Base-by-base conservation (phyloP, 768 basidiomycete genomes). In the Termitomyces sp. region DNA sequence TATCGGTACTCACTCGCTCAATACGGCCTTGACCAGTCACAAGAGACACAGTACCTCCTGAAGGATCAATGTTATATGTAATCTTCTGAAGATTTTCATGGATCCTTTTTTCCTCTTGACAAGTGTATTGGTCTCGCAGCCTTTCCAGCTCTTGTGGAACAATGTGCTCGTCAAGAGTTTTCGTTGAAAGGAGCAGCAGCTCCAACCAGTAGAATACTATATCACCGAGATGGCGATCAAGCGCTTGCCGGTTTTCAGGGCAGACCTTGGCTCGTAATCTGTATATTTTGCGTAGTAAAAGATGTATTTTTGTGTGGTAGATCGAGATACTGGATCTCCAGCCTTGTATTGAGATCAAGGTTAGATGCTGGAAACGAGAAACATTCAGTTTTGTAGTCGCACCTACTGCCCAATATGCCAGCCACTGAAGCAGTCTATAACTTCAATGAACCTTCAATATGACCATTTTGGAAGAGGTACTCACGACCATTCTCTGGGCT, bases 351-450 rank as follows among this genome's bases (percentile, higher is more conserved):
- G 10, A 26, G 16, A 22, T 33, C 32, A 13, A 24, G 36, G 5
- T 55, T 14, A 55, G 26, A 13, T 13, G 6, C n/a, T 3, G 18
- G 16, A 10, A 5, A 47, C 4, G 2, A 18, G n/a, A 24, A 2
- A 44, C 16, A 26, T 33, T 33, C 32, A 10, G 2, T 2, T 47
- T 13, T 5, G 7, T 35, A 26, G 22, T 14, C 54, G 9, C 35
- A 47, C 54, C 54, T 46, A 32, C 32, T 7, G 53, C 54, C 54
- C 54, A 55, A 28, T 55, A 54, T 5, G 54, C 44, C 24, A 55
- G 10, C 54, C 54, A n/a, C n/a, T n/a, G n/a, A n/a, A n/a, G n/a
- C n/a, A n/a, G n/a, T n/a, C n/a, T n/a, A n/a, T n/a, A n/a, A n/a
- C n/a, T n/a, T n/a, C n/a, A n/a, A n/a, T n/a, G n/a, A n/a, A n/a